A percentile compares a stretch with the other conserved stretches of the same genome.
Conservation (phyloP, 805 yeast genomes). For the Kluyveromyces siamensis region DNA sequence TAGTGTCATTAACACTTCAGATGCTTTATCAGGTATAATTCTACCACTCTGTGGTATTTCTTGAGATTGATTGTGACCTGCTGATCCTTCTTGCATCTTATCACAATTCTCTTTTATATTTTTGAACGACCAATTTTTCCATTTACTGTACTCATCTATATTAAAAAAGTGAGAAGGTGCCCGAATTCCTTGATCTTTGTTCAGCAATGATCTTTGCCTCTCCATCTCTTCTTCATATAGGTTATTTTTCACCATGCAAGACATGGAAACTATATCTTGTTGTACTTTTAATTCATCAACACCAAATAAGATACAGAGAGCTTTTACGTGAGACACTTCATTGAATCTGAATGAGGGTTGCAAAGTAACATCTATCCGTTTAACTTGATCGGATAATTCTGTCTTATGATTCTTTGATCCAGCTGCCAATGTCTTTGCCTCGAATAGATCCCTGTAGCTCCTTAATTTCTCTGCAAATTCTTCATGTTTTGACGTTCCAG, state of each 20-base stretch:
- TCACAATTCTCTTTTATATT: constrained; percentile 26
- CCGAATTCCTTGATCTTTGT: constrained; percentile 25
- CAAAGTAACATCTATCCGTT: constrained; percentile 7
- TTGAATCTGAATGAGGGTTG: constrained; percentile 44
- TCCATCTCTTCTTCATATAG: constrained; percentile 13
- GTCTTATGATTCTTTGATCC: not conserved
- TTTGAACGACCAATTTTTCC: constrained; percentile 34
- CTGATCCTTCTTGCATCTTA: constrained; percentile 8
- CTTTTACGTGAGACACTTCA: constrained; percentile 46
- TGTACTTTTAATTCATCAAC: constrained; percentile 44
- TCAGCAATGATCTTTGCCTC: constrained; percentile 4
- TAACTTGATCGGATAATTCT: not conserved
- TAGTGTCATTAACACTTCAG: constrained; percentile 34
- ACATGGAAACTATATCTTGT: constrained; percentile 37
- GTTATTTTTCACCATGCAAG: constrained; percentile 12
- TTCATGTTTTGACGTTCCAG: constrained; percentile 5
- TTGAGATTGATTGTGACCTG: not conserved
- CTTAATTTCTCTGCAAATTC: constrained; percentile 33
- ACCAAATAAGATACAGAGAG: constrained; percentile 41
- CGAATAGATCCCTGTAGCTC: constrained; percentile 30
- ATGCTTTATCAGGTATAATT: constrained; percentile 34
- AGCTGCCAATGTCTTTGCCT: not conserved
- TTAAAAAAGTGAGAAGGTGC: constrained; percentile 30
- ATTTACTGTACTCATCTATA: constrained; percentile 27
- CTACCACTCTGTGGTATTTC: not conserved